Conservation (phyloP, 352 stramenopile genomes). For the Pythium volutum region DNA sequence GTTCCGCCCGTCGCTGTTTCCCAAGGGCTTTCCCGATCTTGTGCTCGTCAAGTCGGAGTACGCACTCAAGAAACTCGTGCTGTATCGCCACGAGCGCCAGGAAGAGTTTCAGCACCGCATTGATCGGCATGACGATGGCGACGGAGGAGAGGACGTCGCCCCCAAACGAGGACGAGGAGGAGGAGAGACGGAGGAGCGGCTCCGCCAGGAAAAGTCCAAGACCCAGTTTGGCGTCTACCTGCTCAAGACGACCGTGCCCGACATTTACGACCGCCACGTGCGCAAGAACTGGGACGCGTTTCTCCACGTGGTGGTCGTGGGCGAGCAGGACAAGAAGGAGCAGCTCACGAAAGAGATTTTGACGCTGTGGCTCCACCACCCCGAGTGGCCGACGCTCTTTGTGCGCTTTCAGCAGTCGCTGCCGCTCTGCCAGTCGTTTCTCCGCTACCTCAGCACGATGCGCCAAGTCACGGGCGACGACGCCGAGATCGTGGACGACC, state of each 20-base stretch:
- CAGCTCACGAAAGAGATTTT: conserved; percentile 70
- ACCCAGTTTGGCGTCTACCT: conserved; percentile 62
- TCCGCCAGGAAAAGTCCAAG: conserved; percentile 31
- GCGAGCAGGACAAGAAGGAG: conserved; percentile 46
- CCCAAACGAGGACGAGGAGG: conserved; percentile 11
- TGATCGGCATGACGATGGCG: conserved; percentile 23
- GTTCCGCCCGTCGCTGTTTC: conserved; percentile 27
- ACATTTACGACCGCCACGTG: conserved; percentile 58
- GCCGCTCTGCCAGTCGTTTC: conserved; percentile 47
- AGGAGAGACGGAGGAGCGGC: conserved; percentile 8
- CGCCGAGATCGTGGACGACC: conserved; percentile 22
- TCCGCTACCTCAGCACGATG: conserved; percentile 45
- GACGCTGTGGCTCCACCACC: conserved; percentile 50
- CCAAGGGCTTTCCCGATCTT: conserved; percentile 48
- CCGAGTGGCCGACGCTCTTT: conserved; percentile 57
- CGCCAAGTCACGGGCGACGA: conserved; percentile 25
- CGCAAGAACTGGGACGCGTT: conserved; percentile 73
- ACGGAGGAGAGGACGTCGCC: background rate
- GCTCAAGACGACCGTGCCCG: conserved; percentile 51
- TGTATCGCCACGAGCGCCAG: conserved; percentile 48
- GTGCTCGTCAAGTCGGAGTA: conserved; percentile 67
- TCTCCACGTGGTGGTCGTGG: conserved; percentile 59
- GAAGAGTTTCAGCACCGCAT: conserved; percentile 40
- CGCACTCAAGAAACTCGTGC: conserved; percentile 48
- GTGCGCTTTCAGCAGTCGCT: conserved; percentile 55